Conservation (phyloP, 164 flowering plant species). For the Vitis amurensis region DNA sequence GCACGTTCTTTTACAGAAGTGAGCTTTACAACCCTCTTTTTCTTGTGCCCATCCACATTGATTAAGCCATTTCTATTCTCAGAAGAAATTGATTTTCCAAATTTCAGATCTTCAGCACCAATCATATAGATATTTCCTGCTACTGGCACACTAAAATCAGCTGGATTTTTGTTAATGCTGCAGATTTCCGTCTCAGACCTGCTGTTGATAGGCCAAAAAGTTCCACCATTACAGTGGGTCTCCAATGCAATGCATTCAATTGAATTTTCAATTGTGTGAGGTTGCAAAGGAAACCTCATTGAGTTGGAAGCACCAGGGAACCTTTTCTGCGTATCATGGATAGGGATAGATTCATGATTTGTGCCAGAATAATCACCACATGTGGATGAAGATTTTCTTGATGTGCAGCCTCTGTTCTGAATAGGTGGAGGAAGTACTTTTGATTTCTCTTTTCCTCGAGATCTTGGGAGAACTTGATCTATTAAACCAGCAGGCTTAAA, state of each 20-base stretch:
- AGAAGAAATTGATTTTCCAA: slow-evolving; percentile 14
- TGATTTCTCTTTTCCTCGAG: slow-evolving; percentile 24
- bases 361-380: slow-evolving; percentile 16
- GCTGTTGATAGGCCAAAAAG: slow-evolving; percentile 18
- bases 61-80: slow-evolving; percentile 11
- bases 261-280: slow-evolving; percentile 16
- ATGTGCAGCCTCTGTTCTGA: slow-evolving; percentile 19
- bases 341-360: slow-evolving; percentile 18
- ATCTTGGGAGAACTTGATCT: slow-evolving; percentile 15
- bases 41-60: slow-evolving; percentile 27
- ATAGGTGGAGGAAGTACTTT: slow-evolving; percentile 14
- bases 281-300: slow-evolving; percentile 6
- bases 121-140: slow-evolving; percentile 58
- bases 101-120: slow-evolving; percentile 38
- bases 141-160: slow-evolving; percentile 68
- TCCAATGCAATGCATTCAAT: slow-evolving; percentile 13
- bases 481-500: slow-evolving; percentile 13
- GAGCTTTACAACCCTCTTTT: slow-evolving; percentile 33
- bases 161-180: slow-evolving; percentile 70
- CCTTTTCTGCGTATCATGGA: slow-evolving; percentile 21
- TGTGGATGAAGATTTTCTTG: slow-evolving; percentile 21
- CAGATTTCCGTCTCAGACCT: slow-evolving; percentile 30
- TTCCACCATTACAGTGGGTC: slow-evolving; percentile 10
- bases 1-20: slow-evolving; percentile 17
- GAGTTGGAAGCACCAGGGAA: slow-evolving; percentile 15